Percentiles rank a stretch among this genome's conserved stretches.
phyloP scores from a whole-genome alignment of 192 early-diverging fungal species.

The Entomortierella chlamydospora region DNA sequence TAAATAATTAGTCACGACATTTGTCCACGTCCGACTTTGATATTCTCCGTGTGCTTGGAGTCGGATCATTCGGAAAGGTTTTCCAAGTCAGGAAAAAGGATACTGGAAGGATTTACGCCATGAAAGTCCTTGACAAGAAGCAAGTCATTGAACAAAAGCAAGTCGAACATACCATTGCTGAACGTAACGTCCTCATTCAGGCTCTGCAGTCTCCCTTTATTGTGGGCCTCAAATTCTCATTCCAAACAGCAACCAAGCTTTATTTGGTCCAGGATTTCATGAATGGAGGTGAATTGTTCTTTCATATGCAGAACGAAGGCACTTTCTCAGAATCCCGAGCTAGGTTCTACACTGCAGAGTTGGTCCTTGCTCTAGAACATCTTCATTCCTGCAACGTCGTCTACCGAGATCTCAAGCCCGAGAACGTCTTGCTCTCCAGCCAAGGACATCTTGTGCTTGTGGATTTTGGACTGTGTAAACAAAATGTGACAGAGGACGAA shows the following conservation, averaged over 20 bases:
- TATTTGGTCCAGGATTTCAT: conserved; percentile 86
- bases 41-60: conserved; percentile 79
- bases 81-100: conserved; percentile 84
- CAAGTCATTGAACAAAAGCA: conserved; percentile 80
- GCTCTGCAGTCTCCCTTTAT: conserved; percentile 76
- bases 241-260: conserved; percentile 81
- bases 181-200: conserved; percentile 80
- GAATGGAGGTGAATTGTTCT: conserved; percentile 84
- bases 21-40: conserved; percentile 68
- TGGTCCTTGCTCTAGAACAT: conserved; percentile 76
- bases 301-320: conserved; percentile 76
- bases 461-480: conserved; percentile 87
- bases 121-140: conserved; percentile 84
- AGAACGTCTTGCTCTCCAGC: conserved; percentile 74
- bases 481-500: conserved; percentile 60
- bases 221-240: conserved; percentile 80
- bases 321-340: conserved; percentile 72
- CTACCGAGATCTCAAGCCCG: conserved; percentile 80
- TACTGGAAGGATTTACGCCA: conserved; percentile 83
- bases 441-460: conserved; percentile 78
- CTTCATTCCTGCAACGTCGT: conserved; percentile 76
- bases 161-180: conserved; percentile 79
- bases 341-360: conserved; percentile 76
- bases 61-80: conserved; percentile 86
- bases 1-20: conserved; percentile 44